Evolutionary conservation across 495 filamentous ascomycete genomes (phyloP), one percentile per base, ranked within the genome.

Genomic region (Lasiosphaeris hirsuta): DNA sequence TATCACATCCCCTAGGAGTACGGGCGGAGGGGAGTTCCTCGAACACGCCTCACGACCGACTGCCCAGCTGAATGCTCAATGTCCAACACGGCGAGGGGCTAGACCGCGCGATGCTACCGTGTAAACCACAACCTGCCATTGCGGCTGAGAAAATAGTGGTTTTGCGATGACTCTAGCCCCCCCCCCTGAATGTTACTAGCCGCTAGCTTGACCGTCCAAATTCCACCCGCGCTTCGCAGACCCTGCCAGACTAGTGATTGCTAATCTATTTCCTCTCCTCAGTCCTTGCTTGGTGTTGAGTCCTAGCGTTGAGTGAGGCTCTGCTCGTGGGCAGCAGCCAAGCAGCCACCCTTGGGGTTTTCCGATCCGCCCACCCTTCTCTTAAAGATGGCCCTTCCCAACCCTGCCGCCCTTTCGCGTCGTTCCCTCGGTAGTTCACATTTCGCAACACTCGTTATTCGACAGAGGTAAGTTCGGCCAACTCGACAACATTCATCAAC

Each of bases 101-200:
- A 30, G 23, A 30, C 23, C 23, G 23, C 23, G 23, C 43, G 15
- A 46, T 46, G 15, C 30, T 46, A 17, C 15, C 5, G 9, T 23
- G 9, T n/a, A n/a, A n/a, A n/a, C n/a, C 43, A 30, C 23, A 30
- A 30, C 23, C 23, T 30, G 23, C 23, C 43, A 46, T 1, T 46
- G 43, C 43, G 43, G 43, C 43, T 46, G 43, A 46, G 43, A 18
- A 46, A 46, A 30, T 30, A 46, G 43, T 46, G 43, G 43, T 9
- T 15, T 17, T 13, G 43, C 43, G 23, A 30, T 30, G 23, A 30
- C 23, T 30, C 23, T 8, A 46, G 11, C 15, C 10, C n/a, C 14
- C 10, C n/a, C 14, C 15, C 30, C 15, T 7, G 14, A 23, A 23
- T 46, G 7, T 46, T 15, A 18, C 43, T 8, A 13, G 23, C 15